These are phyloP conservation scores for Cladorrhinum sp. DNA, from an alignment of 2,329 filamentous ascomycete species.

Conservation along the genomic window DNA sequence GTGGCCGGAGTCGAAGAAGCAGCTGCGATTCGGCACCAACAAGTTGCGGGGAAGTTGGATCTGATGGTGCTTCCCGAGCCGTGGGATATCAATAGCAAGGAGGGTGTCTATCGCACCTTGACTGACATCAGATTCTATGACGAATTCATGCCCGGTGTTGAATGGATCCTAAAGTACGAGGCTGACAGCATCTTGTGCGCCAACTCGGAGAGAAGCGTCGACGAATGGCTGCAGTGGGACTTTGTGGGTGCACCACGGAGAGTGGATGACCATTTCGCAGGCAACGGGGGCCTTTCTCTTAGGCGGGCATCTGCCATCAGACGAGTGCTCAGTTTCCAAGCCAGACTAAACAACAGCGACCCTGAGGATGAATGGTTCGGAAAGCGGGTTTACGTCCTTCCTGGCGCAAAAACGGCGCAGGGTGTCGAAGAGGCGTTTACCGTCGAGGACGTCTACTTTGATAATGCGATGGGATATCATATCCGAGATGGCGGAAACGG, in stretches of 20 bases:
- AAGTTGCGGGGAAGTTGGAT: conserved; percentile 50
- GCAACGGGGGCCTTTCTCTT: conserved; percentile 54
- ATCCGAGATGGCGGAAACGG: conserved; percentile 42
- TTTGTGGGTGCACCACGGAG: conserved; percentile 54
- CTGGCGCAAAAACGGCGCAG: conserved; percentile 47
- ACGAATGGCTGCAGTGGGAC: conserved; percentile 53
- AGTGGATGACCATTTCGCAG: conserved; percentile 45
- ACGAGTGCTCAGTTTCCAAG: conserved; percentile 47
- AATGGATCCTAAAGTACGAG: conserved; percentile 55
- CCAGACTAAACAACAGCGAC: conserved; percentile 47
- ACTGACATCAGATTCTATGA: conserved; percentile 53
- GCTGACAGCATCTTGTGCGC: conserved; percentile 56
- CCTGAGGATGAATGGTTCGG: conserved; percentile 57
- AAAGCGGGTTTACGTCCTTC: conserved; percentile 45
- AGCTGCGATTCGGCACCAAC: conserved; percentile 47
- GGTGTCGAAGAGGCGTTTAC: conserved; percentile 42
- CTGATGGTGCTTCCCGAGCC: conserved; percentile 47
- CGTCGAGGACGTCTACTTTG: conserved; percentile 48
- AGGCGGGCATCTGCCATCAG: conserved; percentile 51
- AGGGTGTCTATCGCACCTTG: conserved; percentile 47
- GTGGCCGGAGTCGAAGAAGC: conserved; percentile 44
- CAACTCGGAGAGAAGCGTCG: conserved; percentile 49
- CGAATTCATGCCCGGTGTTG: conserved; percentile 46
- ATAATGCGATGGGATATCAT: conserved; percentile 55
- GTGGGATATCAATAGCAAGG: conserved; percentile 46